Evolutionary conservation across 495 filamentous ascomycete genomes (phyloP).

Genomic region (Neurospora sublineolata): DNA sequence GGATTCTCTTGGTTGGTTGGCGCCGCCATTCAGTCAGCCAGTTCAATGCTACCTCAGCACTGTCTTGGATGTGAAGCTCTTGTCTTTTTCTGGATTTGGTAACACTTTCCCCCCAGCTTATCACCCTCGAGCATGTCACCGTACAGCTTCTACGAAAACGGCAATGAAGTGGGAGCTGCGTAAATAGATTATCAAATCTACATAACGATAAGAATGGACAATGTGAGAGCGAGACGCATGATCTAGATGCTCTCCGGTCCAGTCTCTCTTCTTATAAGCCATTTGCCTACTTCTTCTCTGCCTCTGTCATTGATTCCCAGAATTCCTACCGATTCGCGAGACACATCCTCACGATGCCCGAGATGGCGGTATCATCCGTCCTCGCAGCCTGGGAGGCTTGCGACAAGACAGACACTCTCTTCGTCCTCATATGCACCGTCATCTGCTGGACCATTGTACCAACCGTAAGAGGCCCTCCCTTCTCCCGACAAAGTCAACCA

Average conservation of each 20-base stretch:
- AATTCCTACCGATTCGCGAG: background rate
- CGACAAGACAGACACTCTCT: conserved; percentile 20
- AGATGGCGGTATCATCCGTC: conserved; percentile 11
- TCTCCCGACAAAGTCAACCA: background rate
- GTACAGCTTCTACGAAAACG: background rate
- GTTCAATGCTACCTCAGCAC: background rate
- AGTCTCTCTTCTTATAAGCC: background rate
- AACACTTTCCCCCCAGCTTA: background rate
- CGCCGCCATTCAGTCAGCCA: background rate
- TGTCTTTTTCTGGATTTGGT: background rate
- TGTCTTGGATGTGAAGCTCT: background rate
- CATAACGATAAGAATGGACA: background rate
- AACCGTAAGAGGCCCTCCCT: conserved; percentile 6
- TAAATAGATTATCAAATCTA: background rate
- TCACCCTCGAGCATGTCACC: background rate
- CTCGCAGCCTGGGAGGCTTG: conserved; percentile 16
- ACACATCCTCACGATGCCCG: background rate
- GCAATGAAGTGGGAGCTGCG: background rate
- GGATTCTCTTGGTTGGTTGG: background rate
- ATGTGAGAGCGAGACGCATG: background rate
- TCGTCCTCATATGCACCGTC: conserved; percentile 19
- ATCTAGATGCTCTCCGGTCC: background rate
- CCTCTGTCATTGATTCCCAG: background rate
- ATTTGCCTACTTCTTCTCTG: background rate
- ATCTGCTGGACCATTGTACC: conserved; percentile 21